These are phyloP conservation scores for Trametes gibbosa DNA, from an alignment of 768 basidiomycete species.

Conservation along the genomic window DNA sequence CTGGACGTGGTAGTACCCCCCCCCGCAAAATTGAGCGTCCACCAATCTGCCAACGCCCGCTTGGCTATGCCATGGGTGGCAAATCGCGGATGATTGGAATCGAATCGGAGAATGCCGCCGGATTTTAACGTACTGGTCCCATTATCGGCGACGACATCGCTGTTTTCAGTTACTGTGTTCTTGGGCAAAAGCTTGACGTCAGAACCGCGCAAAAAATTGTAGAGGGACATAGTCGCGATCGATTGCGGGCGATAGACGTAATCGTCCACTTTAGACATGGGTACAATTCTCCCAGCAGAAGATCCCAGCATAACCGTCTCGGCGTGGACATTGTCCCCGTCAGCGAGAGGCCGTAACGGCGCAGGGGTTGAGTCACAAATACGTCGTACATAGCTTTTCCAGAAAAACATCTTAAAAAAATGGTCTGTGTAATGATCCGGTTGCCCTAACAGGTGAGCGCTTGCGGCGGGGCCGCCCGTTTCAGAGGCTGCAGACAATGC, in stretches of 20 bases:
- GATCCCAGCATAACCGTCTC: not conserved
- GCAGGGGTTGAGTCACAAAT: not conserved
- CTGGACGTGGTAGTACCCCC: not conserved
- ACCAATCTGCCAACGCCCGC: not conserved
- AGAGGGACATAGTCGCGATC: not conserved
- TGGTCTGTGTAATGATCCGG: not conserved
- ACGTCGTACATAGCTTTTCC: not conserved
- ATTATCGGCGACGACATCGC: no score
- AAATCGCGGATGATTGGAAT: not conserved
- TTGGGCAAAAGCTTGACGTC: no score
- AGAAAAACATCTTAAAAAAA: not conserved
- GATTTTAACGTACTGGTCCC: no score
- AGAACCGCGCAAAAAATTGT: not conserved
- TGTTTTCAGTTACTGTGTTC: no score
- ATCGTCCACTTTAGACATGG: not conserved
- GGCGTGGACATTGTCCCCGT: not conserved
- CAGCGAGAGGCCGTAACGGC: not conserved
- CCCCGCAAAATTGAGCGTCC: not conserved
- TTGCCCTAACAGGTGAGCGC: not conserved
- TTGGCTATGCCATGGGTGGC: not conserved
- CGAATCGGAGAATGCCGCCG: not conserved
- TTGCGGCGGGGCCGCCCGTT: not conserved
- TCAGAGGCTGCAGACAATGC: not conserved
- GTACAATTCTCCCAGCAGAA: not conserved
- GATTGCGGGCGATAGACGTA: not conserved